phyloP scores from a whole-genome alignment of 2,329 filamentous ascomycete genomes.

The Diaporthe capsici region DNA sequence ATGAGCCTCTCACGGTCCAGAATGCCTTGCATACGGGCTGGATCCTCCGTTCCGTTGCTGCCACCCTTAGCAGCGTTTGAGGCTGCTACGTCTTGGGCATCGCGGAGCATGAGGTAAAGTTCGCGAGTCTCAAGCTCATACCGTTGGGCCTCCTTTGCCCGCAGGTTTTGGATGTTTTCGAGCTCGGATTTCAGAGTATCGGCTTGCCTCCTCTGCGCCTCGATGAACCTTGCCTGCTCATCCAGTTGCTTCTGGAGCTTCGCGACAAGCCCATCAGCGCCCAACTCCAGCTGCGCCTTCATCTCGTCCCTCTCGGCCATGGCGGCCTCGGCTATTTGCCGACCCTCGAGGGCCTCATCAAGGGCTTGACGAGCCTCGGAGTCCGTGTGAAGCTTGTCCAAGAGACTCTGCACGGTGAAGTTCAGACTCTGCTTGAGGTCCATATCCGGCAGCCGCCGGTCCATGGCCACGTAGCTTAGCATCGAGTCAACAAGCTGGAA shows the following conservation, averaged over 20 bases:
- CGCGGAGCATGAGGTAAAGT: constrained; percentile 96
- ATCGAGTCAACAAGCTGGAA: constrained; percentile 99
- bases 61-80: constrained; percentile 78
- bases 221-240: constrained; percentile 91
- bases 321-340: constrained; percentile 94
- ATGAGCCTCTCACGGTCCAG: constrained; percentile 93
- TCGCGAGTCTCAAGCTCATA: constrained; percentile 97
- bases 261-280: constrained; percentile 91
- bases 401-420: constrained; percentile 94
- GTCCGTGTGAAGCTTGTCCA: constrained; percentile 97
- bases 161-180: constrained; percentile 85
- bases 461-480: constrained; percentile 99
- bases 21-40: constrained; percentile 88
- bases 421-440: constrained; percentile 98
- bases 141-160: constrained; percentile 91
- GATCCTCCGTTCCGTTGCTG: constrained; percentile 73
- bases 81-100: constrained; percentile 95
- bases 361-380: constrained; percentile 92
- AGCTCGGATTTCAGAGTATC: constrained; percentile 92
- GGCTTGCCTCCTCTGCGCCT: constrained; percentile 87
- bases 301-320: constrained; percentile 98
- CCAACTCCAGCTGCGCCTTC: constrained; percentile 87
- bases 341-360: constrained; percentile 90
- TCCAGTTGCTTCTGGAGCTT: constrained; percentile 96
- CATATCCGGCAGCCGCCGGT: constrained; percentile 93